phyloP scores from a whole-genome alignment of 352 stramenopile genomes.

The Phytophthora kernoviae region DNA sequence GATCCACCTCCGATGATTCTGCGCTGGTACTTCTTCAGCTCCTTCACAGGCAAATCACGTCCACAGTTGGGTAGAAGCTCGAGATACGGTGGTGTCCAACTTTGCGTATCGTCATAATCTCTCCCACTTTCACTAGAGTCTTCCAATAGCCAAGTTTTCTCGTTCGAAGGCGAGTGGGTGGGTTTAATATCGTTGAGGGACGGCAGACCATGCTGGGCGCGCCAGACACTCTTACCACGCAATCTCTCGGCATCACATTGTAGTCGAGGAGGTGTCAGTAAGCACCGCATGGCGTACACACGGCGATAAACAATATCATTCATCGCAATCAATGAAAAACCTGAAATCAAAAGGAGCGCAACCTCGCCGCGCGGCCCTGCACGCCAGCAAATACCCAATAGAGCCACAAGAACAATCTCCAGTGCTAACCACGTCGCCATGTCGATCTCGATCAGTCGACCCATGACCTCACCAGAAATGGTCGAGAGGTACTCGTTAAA shows the following conservation, averaged over 20 bases:
- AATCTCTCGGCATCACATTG: slow-evolving; percentile 66
- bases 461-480: slow-evolving; percentile 81
- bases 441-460: slow-evolving; percentile 73
- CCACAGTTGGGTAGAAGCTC: slow-evolving; percentile 44
- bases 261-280: slow-evolving; percentile 60
- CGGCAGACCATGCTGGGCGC: slow-evolving; percentile 44
- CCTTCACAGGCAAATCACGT: slow-evolving; percentile 38
- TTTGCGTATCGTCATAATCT: slow-evolving; percentile 31
- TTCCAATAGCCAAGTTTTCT: slow-evolving; percentile 51
- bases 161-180: slow-evolving; percentile 20
- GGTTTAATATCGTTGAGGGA: slow-evolving; percentile 13
- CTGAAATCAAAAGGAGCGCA: slow-evolving; percentile 40
- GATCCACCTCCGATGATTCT: slow-evolving; percentile 42
- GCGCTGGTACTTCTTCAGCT: slow-evolving; percentile 47
- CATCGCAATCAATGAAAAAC: slow-evolving; percentile 45
- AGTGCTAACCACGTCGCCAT: slow-evolving; percentile 68
- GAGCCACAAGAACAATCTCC: slow-evolving; percentile 51
- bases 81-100: slow-evolving; percentile 54
- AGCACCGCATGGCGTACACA: slow-evolving; percentile 52
- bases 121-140: slow-evolving; percentile 33
- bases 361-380: slow-evolving; percentile 45
- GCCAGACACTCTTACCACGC: slow-evolving; percentile 59
- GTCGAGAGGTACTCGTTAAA: slow-evolving; percentile 84
- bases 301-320: slow-evolving; percentile 57
- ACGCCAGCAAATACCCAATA: slow-evolving; percentile 54